Conservation (phyloP, 148 eudicot species). For the Cornus kousa region DNA sequence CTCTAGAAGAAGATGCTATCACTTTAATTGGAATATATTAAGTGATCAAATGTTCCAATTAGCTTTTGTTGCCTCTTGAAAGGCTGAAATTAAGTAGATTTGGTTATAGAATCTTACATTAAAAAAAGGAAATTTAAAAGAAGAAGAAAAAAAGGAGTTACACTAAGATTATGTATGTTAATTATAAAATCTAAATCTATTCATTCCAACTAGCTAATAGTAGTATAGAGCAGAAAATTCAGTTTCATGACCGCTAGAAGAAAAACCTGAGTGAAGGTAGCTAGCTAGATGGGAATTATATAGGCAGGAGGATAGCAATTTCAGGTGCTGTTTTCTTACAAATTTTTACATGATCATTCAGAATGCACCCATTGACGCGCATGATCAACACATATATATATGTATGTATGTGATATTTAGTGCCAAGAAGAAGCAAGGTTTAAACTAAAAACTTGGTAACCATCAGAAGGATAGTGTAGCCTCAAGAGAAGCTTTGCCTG, state of each 20-base stretch:
- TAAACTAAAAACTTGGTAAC: conserved; percentile 58
- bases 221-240: no score
- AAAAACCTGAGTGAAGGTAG: neutral
- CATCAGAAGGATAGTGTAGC: conserved; percentile 93
- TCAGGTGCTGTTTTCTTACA: no score
- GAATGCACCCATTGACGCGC: no score
- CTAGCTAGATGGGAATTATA: neutral
- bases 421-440: conserved; percentile 70
- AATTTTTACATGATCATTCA: no score
- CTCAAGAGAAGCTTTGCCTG: conserved; percentile 83
- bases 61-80: no score
- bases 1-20: conserved; percentile 11
- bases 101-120: neutral
- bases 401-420: conserved; percentile 8
- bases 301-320: no score
- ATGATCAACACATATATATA: neutral
- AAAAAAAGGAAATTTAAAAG: no score
- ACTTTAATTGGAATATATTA: neutral
- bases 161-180: neutral
- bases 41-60: no score
- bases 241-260: neutral
- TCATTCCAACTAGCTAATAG: no score
- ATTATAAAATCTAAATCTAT: no score
- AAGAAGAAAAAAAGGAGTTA: no score
- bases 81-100: no score